Conservation (phyloP, 805 yeast species). For the Yarrowia deformans region DNA sequence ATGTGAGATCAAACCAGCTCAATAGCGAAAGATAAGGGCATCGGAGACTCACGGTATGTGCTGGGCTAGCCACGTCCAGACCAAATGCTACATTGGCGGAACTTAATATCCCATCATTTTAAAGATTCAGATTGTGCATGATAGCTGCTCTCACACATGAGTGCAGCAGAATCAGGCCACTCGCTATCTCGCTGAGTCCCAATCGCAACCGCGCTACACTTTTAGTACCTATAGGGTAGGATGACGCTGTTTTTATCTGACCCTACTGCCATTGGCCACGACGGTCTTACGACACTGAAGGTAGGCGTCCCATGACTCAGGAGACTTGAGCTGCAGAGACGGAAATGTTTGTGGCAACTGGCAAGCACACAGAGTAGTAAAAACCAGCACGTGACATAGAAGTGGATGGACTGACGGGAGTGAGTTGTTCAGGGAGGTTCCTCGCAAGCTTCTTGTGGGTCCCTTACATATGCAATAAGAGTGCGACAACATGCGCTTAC, state of each 20-base stretch:
- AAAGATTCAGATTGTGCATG: conserved; percentile 2
- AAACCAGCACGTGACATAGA: neutral
- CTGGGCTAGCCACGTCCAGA: conserved; percentile 23
- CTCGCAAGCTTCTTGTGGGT: conserved; percentile 12
- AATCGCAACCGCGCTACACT: too few species aligned
- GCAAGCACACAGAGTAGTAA: neutral
- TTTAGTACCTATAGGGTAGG: too few species aligned
- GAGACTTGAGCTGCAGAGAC: conserved; percentile 3
- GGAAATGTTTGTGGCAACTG: conserved; percentile 11
- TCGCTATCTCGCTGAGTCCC: conserved; percentile 17
- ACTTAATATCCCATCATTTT: conserved; percentile 1
- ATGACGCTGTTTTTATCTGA: too few species aligned
- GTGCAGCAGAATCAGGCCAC: conserved; percentile 7
- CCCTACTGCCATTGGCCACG: conserved; percentile 16
- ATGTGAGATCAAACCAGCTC: neutral
- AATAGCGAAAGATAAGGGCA: neutral
- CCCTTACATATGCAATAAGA: conserved; percentile 23
- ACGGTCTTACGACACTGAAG: conserved; percentile 14
- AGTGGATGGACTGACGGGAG: neutral
- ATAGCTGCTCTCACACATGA: conserved; percentile 5
- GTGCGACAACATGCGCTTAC: conserved; percentile 13
- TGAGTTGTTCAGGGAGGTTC: conserved; percentile 5
- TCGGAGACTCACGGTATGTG: neutral
- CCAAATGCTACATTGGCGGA: conserved; percentile 8
- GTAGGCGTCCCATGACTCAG: conserved; percentile 28